Percentiles rank a stretch among this genome's conserved stretches.
Evolutionary conservation across 805 yeast species (phyloP).

Genomic region (Pichia deserticola): DNA sequence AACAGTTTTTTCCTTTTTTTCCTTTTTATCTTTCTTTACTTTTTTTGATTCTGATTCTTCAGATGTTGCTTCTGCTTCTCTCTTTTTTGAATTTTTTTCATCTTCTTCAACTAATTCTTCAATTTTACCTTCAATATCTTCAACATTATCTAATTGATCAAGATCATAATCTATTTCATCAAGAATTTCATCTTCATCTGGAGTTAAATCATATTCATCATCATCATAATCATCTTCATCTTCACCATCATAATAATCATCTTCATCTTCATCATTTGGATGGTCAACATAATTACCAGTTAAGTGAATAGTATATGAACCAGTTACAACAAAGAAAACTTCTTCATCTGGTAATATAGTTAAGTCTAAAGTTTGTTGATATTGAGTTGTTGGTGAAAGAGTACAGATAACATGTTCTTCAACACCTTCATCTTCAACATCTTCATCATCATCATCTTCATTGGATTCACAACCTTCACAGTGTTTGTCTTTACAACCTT

Average conservation of each 20-base stretch:
- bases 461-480: conserved; percentile 34
- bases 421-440: conserved; percentile 64
- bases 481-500: conserved; percentile 36
- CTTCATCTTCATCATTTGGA: conserved; percentile 72
- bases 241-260: conserved; percentile 42
- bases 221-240: conserved; percentile 43
- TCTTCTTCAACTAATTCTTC: conserved; percentile 68
- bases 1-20: conserved; percentile 58
- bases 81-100: conserved; percentile 33
- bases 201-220: conserved; percentile 61
- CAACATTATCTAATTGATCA: conserved; percentile 60
- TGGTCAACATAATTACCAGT: conserved; percentile 95
- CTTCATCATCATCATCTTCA: conserved; percentile 49
- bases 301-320: conserved; percentile 88
- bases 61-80: conserved; percentile 22
- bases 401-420: conserved; percentile 86
- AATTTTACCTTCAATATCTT: conserved; percentile 64
- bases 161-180: conserved; percentile 46
- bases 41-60: conserved; percentile 29
- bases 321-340: conserved; percentile 88
- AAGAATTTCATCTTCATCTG: conserved; percentile 64
- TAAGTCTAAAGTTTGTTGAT: conserved; percentile 85
- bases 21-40: conserved; percentile 31
- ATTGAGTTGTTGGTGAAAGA: conserved; percentile 74
- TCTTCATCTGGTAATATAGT: conserved; percentile 92